Base-by-base conservation (phyloP, 2,329 filamentous ascomycete genomes). In the Phaeosphaeria sp. region DNA sequence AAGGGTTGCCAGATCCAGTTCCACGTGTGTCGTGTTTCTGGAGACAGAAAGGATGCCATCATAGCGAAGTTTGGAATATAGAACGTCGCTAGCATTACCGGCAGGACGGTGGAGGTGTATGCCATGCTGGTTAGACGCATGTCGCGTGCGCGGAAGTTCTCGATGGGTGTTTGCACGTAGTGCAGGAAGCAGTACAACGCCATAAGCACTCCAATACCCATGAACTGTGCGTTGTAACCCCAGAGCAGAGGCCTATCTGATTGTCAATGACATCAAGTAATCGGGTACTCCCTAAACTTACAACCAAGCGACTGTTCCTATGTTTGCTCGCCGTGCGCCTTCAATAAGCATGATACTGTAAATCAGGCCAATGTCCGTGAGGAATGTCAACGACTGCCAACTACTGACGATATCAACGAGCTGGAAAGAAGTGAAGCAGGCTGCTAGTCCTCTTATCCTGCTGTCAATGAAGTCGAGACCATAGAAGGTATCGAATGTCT, bases 1-100 rank as follows among this genome's bases (percentile, higher is more conserved):
- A 64, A 62, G 1, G 57, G 59, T 17, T 64, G 61, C 61, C 61
- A 64, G 45, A 64, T 50, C 61, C 61, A 64, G 22, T 56, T 46
- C 8, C 52, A 58, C 3, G 45, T 40, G 27, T 58, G 59, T 7
- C 61, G 61, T 1, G 50, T 58, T 30, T 58, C 30, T 3, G 55
- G 59, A n/a, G 58, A 48, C 4, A 64, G 11, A 30, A 54, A 60
- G 4, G 55, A 15, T 1, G 49, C 27, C 20, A 55, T 50, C 1
- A 49, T 49, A 21, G 51, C 27, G 22, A 50, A 49, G 45, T 55
- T 45, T 6, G 61, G 59, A 8, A 62, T 36, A 20, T 62, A 64
- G 51, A 62, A 46, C 1, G 55, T 51, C 1, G 60, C 4, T 4
- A 62, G 20, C 3, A 64, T 45, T 18, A 62, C 55, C 0, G 61